phyloP scores from a whole-genome alignment of 345 rosid species.

The Iberis pinnata region DNA sequence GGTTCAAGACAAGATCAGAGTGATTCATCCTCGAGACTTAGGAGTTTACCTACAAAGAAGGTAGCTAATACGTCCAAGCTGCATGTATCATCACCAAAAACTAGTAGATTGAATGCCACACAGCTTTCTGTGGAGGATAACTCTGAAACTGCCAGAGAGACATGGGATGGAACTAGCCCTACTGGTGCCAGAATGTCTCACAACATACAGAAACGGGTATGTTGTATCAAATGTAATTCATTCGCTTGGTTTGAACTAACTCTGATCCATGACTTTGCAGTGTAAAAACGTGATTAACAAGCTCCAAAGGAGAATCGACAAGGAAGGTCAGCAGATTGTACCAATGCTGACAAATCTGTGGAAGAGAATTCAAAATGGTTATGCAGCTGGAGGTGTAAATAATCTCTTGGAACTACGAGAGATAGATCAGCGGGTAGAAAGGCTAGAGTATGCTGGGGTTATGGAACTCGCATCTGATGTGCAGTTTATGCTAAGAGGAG shows the following conservation, averaged over 20 bases:
- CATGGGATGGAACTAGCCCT: slow-evolving; percentile 56
- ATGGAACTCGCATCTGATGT: slow-evolving; percentile 88
- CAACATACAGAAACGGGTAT: slow-evolving; percentile 79
- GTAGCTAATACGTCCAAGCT: slow-evolving; percentile 56
- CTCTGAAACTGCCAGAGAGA: slow-evolving; percentile 52
- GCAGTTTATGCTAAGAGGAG: slow-evolving; percentile 78
- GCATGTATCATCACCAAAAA: slow-evolving; percentile 58
- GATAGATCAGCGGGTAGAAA: slow-evolving; percentile 83
- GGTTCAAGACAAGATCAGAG: slow-evolving; percentile 58
- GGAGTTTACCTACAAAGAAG: slow-evolving; percentile 60
- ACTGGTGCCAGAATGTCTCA: slow-evolving; percentile 66
- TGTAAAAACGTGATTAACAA: slow-evolving; percentile 85
- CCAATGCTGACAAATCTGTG: slow-evolving; percentile 85
- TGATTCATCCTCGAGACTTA: slow-evolving; percentile 54
- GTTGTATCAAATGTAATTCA: slow-evolving; percentile 10
- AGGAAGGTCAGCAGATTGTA: slow-evolving; percentile 92
- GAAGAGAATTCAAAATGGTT: slow-evolving; percentile 71
- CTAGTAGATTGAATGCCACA: slow-evolving; percentile 54
- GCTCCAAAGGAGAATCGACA: slow-evolving; percentile 80
- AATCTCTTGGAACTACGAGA: slow-evolving; percentile 72
- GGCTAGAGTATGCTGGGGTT: slow-evolving; percentile 67
- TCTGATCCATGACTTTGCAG: slow-evolving; percentile 36
- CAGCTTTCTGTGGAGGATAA: slow-evolving; percentile 48
- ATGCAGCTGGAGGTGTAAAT: slow-evolving; percentile 55
- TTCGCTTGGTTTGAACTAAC: slow-evolving; percentile 4